Percentiles rank a stretch among this genome's conserved stretches.
Evolutionary conservation across 2,329 filamentous ascomycete species (phyloP).

Genomic region (Teratosphaeria nubilosa): DNA sequence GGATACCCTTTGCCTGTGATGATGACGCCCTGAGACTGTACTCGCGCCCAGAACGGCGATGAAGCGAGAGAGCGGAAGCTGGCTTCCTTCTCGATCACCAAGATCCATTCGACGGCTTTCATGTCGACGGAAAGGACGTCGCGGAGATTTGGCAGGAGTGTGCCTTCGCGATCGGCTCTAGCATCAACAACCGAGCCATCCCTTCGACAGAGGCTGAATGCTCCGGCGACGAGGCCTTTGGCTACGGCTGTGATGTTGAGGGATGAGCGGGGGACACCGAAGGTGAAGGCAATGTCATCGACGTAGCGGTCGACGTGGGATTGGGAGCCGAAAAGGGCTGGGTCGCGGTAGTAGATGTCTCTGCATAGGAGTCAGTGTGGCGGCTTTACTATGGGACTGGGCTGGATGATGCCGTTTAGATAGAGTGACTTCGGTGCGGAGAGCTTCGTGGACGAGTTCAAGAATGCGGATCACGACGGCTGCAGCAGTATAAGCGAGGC

Average conservation of each 20-base stretch:
- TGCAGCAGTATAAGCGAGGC: constrained; percentile 16
- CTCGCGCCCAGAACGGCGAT: constrained; percentile 44
- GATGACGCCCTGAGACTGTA: constrained; percentile 50
- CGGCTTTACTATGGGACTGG: neutral
- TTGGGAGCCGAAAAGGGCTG: constrained; percentile 61
- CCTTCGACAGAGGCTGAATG: constrained; percentile 37
- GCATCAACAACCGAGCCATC: constrained; percentile 36
- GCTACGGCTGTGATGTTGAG: constrained; percentile 65
- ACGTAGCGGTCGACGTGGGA: constrained; percentile 59
- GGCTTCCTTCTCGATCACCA: constrained; percentile 78
- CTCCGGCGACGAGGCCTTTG: constrained; percentile 61
- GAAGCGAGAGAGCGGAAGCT: constrained; percentile 59
- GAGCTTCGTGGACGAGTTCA: constrained; percentile 43
- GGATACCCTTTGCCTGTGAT: constrained; percentile 76
- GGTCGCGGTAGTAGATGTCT: constrained; percentile 71
- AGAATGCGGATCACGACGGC: constrained; percentile 48
- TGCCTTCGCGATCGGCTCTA: constrained; percentile 41
- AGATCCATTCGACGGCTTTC: constrained; percentile 48
- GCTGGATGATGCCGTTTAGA: constrained; percentile 41
- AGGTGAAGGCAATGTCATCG: constrained; percentile 62
- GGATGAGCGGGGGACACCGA: constrained; percentile 52
- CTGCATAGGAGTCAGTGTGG: constrained; percentile 32
- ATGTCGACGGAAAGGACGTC: constrained; percentile 44
- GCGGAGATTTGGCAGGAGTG: constrained; percentile 47
- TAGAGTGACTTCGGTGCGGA: constrained; percentile 38